Evolutionary conservation across 2,329 filamentous ascomycete genomes (phyloP).

Genomic region (Rhynchosporium agropyri): DNA sequence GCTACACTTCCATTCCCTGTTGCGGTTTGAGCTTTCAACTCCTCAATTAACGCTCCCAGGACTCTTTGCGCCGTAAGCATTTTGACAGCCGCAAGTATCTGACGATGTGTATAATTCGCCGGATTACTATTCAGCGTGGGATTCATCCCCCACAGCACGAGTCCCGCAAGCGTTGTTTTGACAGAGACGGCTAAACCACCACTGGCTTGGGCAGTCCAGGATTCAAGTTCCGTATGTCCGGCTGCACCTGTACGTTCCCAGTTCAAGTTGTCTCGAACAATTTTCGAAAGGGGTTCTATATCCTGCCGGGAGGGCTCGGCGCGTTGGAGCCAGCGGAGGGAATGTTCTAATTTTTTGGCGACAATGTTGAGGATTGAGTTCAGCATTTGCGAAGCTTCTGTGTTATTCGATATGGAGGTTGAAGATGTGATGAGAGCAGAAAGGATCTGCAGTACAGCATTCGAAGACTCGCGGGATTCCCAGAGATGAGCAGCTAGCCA

Average conservation of each 20-base stretch:
- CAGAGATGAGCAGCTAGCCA: conserved; percentile 74
- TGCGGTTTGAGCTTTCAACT: conserved; percentile 64
- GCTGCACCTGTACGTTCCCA: conserved; percentile 64
- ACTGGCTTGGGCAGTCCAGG: conserved; percentile 61
- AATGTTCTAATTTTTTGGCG: conserved; percentile 68
- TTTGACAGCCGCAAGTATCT: conserved; percentile 62
- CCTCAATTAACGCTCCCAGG: conserved; percentile 65
- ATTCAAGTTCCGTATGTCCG: conserved; percentile 67
- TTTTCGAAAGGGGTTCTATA: conserved; percentile 68
- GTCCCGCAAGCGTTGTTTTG: conserved; percentile 61
- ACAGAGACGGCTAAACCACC: conserved; percentile 61
- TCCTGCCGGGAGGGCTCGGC: conserved; percentile 69
- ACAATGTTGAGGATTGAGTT: conserved; percentile 71
- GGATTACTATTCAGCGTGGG: conserved; percentile 58
- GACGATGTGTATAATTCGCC: conserved; percentile 72
- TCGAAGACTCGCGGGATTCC: conserved; percentile 66
- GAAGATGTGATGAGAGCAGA: conserved; percentile 69
- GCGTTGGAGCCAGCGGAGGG: conserved; percentile 66
- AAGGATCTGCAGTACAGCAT: conserved; percentile 70
- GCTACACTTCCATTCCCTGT: conserved; percentile 60
- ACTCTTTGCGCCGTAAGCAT: conserved; percentile 64
- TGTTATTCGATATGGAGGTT: conserved; percentile 62
- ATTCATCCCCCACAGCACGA: conserved; percentile 69
- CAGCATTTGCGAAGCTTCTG: conserved; percentile 70
- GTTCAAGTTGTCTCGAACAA: conserved; percentile 60